Evolutionary conservation across 148 eudicot species (phyloP).

Genomic region (Arbutus unedo): DNA sequence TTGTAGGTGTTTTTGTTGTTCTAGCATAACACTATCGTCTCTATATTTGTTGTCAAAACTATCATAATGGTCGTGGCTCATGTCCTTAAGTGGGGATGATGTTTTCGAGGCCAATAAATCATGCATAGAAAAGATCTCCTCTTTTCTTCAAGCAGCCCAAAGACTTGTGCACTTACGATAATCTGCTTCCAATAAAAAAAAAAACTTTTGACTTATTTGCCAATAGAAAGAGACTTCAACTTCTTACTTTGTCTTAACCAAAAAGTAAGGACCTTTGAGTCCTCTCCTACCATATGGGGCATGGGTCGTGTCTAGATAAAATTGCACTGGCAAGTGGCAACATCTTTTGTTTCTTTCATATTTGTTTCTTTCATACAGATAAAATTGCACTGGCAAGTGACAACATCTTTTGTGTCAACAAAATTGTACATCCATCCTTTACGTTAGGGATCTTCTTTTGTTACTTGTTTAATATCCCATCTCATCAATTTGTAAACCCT

Average conservation of each 20-base stretch:
- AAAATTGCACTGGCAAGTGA: neutral
- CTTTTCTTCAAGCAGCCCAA: conserved; percentile 3
- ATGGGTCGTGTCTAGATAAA: neutral
- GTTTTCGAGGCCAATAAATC: neutral
- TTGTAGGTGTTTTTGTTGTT: neutral
- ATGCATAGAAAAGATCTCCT: neutral
- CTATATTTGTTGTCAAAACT: neutral
- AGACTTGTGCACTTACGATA: neutral
- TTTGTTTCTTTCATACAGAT: conserved; percentile 3
- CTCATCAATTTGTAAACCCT: neutral
- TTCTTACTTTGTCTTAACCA: neutral
- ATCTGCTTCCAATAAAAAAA: neutral
- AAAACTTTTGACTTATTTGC: neutral
- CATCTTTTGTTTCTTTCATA: conserved; percentile 7
- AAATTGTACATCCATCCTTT: neutral
- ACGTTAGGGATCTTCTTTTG: neutral
- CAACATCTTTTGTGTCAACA: conserved; percentile 5
- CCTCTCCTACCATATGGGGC: neutral
- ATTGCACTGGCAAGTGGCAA: neutral
- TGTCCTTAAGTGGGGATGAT: neutral
- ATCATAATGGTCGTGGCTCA: neutral
- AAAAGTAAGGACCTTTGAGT: neutral
- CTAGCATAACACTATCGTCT: neutral
- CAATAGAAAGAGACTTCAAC: neutral
- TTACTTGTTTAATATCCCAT: neutral